These are phyloP conservation scores for Bathelium albidoporum DNA, from an alignment of 495 filamentous ascomycete species.

Conservation along the genomic window DNA sequence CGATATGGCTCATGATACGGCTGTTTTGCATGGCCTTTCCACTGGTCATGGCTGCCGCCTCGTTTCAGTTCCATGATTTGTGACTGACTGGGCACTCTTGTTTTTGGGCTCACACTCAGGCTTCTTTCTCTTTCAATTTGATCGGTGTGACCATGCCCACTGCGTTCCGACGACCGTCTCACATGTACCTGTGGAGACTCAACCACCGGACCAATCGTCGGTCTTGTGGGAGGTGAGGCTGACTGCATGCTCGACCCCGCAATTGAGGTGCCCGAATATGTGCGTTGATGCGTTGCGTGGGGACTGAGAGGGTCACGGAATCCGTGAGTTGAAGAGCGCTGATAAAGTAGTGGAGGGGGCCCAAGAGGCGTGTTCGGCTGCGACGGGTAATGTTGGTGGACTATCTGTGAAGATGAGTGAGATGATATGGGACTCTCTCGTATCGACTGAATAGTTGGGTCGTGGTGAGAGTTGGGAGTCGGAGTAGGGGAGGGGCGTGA, in stretches of 20 bases:
- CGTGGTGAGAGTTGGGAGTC: constrained; percentile 48
- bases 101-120: constrained; percentile 57
- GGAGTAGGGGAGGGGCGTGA: constrained; percentile 42
- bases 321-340: constrained; percentile 40
- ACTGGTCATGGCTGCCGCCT: constrained; percentile 19
- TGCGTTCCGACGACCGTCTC: constrained; percentile 11
- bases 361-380: constrained; percentile 48
- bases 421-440: constrained; percentile 46
- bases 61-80: constrained; percentile 35
- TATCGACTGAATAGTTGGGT: constrained; percentile 39
- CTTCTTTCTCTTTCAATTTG: constrained; percentile 42
- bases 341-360: constrained; percentile 36
- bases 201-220: constrained; percentile 7
- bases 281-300: constrained; percentile 16
- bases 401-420: constrained; percentile 32
- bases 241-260: background rate
- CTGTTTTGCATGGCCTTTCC: background rate
- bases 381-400: constrained; percentile 40
- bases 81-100: constrained; percentile 39
- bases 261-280: constrained; percentile 12
- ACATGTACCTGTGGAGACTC: constrained; percentile 15
- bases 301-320: constrained; percentile 34
- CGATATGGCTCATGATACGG: background rate
- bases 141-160: constrained; percentile 6
- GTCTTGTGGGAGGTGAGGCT: constrained; percentile 8